Evolutionary conservation across 805 yeast genomes (phyloP).

Genomic region (Cyberlindnera sargentensis): DNA sequence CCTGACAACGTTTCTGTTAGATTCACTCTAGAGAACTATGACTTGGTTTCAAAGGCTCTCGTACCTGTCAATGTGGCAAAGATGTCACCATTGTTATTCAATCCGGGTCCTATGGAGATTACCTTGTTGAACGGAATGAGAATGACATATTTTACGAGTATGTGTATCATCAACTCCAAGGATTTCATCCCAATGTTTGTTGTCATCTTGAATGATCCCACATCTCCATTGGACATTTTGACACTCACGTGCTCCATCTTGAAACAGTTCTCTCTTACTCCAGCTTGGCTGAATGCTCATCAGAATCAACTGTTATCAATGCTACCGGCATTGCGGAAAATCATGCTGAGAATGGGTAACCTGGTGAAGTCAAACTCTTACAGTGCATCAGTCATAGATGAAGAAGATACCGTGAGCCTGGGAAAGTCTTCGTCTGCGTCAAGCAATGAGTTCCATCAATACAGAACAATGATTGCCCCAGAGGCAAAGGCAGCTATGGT

Average conservation of each 20-base stretch:
- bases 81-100: conserved; percentile 11
- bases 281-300: conserved; percentile 21
- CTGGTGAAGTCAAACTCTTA: conserved; percentile 17
- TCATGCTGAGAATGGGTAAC: conserved; percentile 16
- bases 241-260: conserved; percentile 31
- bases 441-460: conserved; percentile 7
- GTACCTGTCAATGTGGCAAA: conserved; percentile 17
- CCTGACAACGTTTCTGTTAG: conserved; percentile 23
- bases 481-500: conserved; percentile 2
- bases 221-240: conserved; percentile 25
- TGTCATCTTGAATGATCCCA: conserved; percentile 24
- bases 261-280: conserved; percentile 26
- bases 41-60: conserved; percentile 15
- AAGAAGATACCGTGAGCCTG: conserved; percentile 12
- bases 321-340: conserved; percentile 26
- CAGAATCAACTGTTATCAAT: conserved; percentile 22
- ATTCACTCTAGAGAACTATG: conserved; percentile 21
- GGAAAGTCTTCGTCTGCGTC: conserved; percentile 18
- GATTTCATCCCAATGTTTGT: conserved; percentile 16
- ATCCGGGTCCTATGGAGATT: conserved; percentile 13
- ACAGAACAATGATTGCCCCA: conserved; percentile 4
- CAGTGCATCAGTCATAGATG: conserved; percentile 12
- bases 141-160: conserved; percentile 23
- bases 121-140: conserved; percentile 23
- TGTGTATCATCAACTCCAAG: conserved; percentile 19